Base-by-base conservation (phyloP, 352 stramenopile species). In the Pythium pectinolyticum region DNA sequence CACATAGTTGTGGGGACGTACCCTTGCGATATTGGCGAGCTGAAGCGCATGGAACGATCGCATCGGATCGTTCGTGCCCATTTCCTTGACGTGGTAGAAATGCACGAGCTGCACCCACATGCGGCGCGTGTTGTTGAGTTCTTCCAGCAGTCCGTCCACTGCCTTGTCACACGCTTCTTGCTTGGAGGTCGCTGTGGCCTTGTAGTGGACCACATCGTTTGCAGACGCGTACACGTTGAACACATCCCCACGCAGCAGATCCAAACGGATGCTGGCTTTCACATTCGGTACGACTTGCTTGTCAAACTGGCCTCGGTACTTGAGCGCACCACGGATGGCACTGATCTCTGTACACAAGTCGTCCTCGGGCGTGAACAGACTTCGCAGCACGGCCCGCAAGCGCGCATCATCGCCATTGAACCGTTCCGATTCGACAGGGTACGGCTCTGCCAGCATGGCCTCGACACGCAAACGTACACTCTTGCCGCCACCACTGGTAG, bases 321-420 rank as follows among this genome's bases (percentile, higher is more conserved):
- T 90, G 5, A 94, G 64, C 1, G 74, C 81, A 2, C 71, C 75
- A 17, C 81, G 74, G 11, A 92, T 73, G 20, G 37, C 49, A 19
- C 77, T 71, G 46, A 94, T 91, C 10, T 75, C 77, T 10, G 66
- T 59, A 61, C 82, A 94, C 17, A 92, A 54, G 5, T 82, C 76
- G 63, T 94, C 81, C 35, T 58, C 49, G 32, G 74, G 72, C 15
- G 82, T 94, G 54, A 94, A 92, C 3, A 94, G 63, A 73, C 85
- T 91, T 32, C 85, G 78, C 31, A 94, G 86, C 25, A 77, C 67
- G 8, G 85, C 85, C 9, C 85, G 81, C 34, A 90, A 88, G 58
- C 67, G 77, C 2, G 73, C 74, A 39, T 90, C 83, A 57, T 90
- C 77, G 0, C 77, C 63, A 1, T 17, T 25, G 20, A 39, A 50